Conservation (phyloP, 495 filamentous ascomycete genomes). For the Tuber magnatum region DNA sequence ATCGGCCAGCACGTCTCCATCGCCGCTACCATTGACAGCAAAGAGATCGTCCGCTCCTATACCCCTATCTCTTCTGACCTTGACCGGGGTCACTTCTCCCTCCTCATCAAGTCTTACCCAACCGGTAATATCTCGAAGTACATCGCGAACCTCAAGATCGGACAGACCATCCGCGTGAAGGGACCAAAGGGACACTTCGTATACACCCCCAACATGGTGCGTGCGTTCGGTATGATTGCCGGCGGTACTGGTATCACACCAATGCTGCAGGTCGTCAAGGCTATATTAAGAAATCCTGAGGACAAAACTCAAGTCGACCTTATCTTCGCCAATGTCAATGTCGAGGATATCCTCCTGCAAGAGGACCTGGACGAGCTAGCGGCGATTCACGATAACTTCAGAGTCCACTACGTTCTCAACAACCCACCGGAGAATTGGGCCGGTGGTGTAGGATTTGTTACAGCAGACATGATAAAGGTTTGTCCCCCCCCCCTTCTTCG, state of each 20-base stretch:
- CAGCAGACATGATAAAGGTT: conserved; percentile 90
- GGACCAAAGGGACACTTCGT: conserved; percentile 97
- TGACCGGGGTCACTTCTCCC: conserved; percentile 87
- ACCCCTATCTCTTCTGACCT: conserved; percentile 92
- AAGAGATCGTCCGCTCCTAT: conserved; percentile 91
- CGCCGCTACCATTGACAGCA: conserved; percentile 70
- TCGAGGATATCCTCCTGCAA: conserved; percentile 83
- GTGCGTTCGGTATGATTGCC: conserved; percentile 93
- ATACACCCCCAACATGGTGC: conserved; percentile 89
- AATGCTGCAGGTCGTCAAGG: conserved; percentile 91
- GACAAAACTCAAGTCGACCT: conserved; percentile 86
- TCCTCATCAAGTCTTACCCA: conserved; percentile 95
- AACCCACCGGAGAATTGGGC: conserved; percentile 87
- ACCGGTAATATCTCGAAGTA: conserved; percentile 93
- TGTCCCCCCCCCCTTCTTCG: neutral
- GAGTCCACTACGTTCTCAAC: conserved; percentile 90
- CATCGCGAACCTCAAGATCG: conserved; percentile 71
- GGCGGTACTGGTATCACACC: conserved; percentile 97
- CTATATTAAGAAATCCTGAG: conserved; percentile 70
- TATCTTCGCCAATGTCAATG: conserved; percentile 92
- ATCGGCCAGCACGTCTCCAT: conserved; percentile 99
- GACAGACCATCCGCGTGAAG: conserved; percentile 77
- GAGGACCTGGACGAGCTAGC: conserved; percentile 78
- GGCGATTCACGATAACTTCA: conserved; percentile 68
- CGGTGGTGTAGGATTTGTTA: conserved; percentile 88